Evolutionary conservation across 345 rosid genomes (phyloP).

Genomic region (Boechera stricta): DNA sequence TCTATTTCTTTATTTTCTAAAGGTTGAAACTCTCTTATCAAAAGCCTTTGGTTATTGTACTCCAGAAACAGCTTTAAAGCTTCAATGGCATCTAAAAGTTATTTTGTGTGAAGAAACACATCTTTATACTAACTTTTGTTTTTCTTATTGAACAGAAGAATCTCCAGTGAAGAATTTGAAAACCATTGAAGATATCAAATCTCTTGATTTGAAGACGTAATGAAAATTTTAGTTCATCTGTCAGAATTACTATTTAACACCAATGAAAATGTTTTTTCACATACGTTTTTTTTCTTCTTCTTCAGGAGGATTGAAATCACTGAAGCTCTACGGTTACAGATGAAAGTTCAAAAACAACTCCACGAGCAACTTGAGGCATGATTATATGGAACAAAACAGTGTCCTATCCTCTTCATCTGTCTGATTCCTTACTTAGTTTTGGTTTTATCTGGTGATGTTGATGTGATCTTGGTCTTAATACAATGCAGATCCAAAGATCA

Average conservation of each 20-base stretch:
- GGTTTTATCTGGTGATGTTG: conserved; percentile 3
- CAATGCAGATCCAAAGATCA: conserved; percentile 41
- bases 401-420: conserved; percentile 4
- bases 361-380: conserved; percentile 97
- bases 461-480: conserved; percentile 4
- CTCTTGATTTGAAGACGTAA: conserved; percentile 81
- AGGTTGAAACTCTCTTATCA: conserved; percentile 3
- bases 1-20: conserved; percentile 1
- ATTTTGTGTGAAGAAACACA: background rate
- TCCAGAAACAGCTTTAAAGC: background rate
- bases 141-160: conserved; percentile 51
- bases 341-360: conserved; percentile 93
- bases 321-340: conserved; percentile 86
- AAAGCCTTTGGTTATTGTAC: conserved; percentile 8
- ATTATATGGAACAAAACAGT: conserved; percentile 13
- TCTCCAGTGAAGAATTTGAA: conserved; percentile 58
- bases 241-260: background rate
- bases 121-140: conserved; percentile 11
- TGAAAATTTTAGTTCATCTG: conserved; percentile 14
- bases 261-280: background rate
- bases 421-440: background rate
- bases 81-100: background rate
- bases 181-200: conserved; percentile 65
- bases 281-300: background rate
- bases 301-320: conserved; percentile 51